Percentiles rank a stretch among this genome's conserved stretches.
phyloP scores from a whole-genome alignment of 2,329 filamentous ascomycete genomes.

The Curvularia eragrostidis region DNA sequence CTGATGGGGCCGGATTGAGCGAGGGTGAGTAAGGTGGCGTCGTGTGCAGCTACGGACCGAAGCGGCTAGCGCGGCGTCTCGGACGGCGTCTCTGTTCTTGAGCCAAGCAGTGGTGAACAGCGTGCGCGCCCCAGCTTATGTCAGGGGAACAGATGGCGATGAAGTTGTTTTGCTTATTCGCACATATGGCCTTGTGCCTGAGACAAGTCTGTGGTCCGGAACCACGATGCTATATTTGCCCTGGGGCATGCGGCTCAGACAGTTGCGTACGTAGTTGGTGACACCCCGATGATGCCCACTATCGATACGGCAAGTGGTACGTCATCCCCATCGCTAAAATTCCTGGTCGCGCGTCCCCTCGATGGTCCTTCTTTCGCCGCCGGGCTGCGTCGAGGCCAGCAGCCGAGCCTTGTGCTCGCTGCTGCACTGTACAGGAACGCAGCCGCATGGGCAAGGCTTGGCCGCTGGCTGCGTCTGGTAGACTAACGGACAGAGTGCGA shows the following conservation, averaged over 20 bases:
- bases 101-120: conserved; percentile 3
- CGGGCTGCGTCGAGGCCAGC: background rate
- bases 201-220: background rate
- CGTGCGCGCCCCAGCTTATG: conserved; percentile 16
- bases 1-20: conserved; percentile 20
- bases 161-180: background rate
- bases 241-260: background rate
- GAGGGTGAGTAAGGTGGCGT: conserved; percentile 15
- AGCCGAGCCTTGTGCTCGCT: background rate
- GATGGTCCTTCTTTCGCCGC: too few species aligned
- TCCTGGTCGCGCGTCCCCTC: background rate
- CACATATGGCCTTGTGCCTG: background rate
- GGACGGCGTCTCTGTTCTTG: conserved; percentile 3
- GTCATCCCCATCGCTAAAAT: conserved; percentile 17
- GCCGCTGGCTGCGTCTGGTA: background rate
- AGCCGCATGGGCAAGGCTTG: background rate
- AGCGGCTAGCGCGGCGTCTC: conserved; percentile 19
- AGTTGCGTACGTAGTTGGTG: background rate
- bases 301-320: conserved; percentile 18
- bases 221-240: conserved; percentile 8
- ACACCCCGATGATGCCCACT: conserved; percentile 5
- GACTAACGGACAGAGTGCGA: background rate
- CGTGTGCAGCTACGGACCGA: conserved; percentile 10
- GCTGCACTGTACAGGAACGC: background rate
- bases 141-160: conserved; percentile 14